These are phyloP conservation scores for Sanghuangporus sanghuang DNA, from an alignment of 1,284 basidiomycete genomes.

Conservation along the genomic window DNA sequence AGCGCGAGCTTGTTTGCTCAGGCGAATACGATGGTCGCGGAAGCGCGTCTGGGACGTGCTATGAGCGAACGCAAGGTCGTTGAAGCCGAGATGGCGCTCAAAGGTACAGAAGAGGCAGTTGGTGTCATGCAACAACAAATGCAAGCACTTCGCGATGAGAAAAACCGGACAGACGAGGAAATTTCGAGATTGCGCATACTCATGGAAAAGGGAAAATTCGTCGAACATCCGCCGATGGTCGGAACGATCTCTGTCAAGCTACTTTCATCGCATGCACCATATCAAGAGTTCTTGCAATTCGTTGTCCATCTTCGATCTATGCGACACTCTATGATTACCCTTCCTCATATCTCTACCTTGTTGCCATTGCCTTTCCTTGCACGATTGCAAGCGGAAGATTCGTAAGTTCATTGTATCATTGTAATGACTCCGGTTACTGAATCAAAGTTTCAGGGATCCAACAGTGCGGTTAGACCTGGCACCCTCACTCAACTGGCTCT, in stretches of 20 bases:
- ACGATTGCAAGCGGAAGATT: slow-evolving; percentile 82
- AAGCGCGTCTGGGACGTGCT: slow-evolving; percentile 73
- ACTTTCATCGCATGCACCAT: slow-evolving; percentile 70
- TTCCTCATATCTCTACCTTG: slow-evolving; percentile 66
- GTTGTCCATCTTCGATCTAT: slow-evolving; percentile 75
- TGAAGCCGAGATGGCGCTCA: slow-evolving; percentile 76
- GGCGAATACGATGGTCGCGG: slow-evolving; percentile 91
- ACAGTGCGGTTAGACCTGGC: slow-evolving; percentile 91
- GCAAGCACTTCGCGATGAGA: slow-evolving; percentile 64
- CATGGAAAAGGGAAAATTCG: slow-evolving; percentile 69
- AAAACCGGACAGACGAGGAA: slow-evolving; percentile 51
- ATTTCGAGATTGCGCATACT: slow-evolving; percentile 42
- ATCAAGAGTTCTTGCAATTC: slow-evolving; percentile 83
- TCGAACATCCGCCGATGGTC: slow-evolving; percentile 32
- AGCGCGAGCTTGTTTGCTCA: slow-evolving; percentile 85
- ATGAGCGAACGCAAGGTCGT: slow-evolving; percentile 80
- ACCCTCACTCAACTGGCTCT: slow-evolving; percentile 90
- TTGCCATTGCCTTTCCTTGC: slow-evolving; percentile 81
- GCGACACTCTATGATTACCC: slow-evolving; percentile 51
- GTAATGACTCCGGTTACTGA: neutral
- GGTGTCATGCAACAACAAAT: slow-evolving; percentile 81
- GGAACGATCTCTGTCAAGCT: slow-evolving; percentile 34
- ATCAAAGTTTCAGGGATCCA: slow-evolving; percentile 61
- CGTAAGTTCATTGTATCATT: slow-evolving; percentile 47
- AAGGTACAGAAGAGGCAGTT: slow-evolving; percentile 83